Conservation (phyloP, 2,329 filamentous ascomycete species). For the Pseudomassariella vexata region DNA sequence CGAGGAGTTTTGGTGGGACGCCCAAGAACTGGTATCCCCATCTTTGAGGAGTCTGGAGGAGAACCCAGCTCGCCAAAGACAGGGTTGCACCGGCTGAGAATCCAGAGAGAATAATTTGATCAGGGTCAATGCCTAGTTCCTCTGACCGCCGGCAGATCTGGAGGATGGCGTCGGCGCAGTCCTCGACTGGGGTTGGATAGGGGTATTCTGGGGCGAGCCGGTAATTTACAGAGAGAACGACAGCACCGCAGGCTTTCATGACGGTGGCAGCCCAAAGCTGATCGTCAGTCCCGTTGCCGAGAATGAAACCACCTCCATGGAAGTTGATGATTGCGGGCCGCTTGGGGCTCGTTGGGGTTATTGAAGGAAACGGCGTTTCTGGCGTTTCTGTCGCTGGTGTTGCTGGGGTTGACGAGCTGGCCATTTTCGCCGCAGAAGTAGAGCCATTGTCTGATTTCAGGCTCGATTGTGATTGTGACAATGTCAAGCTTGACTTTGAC, state of each 20-base stretch:
- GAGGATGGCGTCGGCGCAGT: conserved; percentile 56
- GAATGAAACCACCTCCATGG: conserved; percentile 61
- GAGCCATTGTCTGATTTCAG: too few species aligned
- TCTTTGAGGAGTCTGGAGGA: conserved; percentile 14
- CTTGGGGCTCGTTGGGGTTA: conserved; percentile 1
- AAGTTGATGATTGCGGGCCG: conserved; percentile 57
- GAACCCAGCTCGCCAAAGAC: conserved; percentile 33
- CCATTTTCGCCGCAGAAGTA: too few species aligned
- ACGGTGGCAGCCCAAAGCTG: conserved; percentile 52
- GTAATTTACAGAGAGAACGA: conserved; percentile 62
- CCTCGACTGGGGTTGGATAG: conserved; percentile 59
- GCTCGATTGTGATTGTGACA: too few species aligned
- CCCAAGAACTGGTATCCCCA: conserved; percentile 19
- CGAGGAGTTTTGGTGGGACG: conserved; percentile 41
- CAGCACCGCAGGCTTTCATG: conserved; percentile 43
- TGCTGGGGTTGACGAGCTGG: neutral
- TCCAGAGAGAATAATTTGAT: conserved; percentile 51
- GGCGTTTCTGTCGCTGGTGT: too few species aligned
- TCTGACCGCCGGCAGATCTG: conserved; percentile 50
- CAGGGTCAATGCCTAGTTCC: conserved; percentile 51
- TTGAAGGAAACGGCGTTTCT: too few species aligned
- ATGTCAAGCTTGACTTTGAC: too few species aligned
- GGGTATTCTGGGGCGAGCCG: conserved; percentile 58
- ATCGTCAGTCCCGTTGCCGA: conserved; percentile 58
- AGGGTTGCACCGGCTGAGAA: conserved; percentile 58